Evolutionary conservation across 2,329 filamentous ascomycete genomes (phyloP), one percentile per base, ranked within the genome.

Genomic region (Magnaporthales sp.): DNA sequence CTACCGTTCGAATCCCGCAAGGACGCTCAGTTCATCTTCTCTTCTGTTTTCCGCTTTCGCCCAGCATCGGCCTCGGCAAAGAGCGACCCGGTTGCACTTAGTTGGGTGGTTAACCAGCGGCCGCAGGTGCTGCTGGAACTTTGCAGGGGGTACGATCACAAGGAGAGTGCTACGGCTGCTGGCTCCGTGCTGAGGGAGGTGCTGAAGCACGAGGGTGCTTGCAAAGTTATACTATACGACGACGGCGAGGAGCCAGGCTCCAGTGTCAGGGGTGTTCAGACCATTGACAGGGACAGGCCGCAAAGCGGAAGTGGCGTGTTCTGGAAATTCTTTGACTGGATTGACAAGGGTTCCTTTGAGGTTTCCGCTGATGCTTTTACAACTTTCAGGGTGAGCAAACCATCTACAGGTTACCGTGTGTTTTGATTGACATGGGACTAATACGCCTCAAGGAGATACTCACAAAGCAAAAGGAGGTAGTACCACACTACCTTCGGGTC

Each of bases 241-340:
- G 92, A 97, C 76, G 92, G 91, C 5, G 85, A 86, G 58, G 85
- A 88, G 68, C 81, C 83, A 27, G 88, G 89, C 31, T 91, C 90
- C 66, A 89, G 86, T 71, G 86, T 86, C n/a, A 88, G 92, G 70
- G 91, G 92, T 58, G 82, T 96, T 54, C 88, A 85, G 65, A 89
- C 87, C 26, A 91, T 97, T 69, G 91, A 95, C 73, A 87, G 90
- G 62, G 89, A 92, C 68, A 80, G 87, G 56, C 87, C 86, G 38
- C 91, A 95, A 72, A 90, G 86, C 62, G 93, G 93, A 13, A 85
- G 88, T 61, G 94, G 94, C 3, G 88, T 97, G 1, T 97, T 99
- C 76, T 99, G 95, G 95, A 89, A 87, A 62, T 98, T 98, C 79
- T 98, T 99, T 75, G 88, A 91, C 69, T 99, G 94, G 92, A 96